phyloP scores from a whole-genome alignment of 1,284 basidiomycete species.

The Rhodotorula sp. region DNA sequence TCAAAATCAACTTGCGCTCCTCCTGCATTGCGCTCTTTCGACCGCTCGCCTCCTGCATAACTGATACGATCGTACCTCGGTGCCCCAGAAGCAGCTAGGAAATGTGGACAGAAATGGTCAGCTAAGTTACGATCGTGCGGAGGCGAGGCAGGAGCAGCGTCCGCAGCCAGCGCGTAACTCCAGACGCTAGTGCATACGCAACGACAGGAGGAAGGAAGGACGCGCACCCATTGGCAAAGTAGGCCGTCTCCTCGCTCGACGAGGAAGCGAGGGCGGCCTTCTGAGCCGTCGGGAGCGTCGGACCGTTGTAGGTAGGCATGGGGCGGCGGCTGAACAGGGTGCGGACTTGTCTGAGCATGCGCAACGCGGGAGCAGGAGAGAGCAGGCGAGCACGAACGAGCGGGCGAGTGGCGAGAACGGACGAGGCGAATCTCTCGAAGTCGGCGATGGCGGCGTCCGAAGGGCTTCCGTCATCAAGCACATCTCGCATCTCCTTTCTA shows the following conservation, averaged over 20 bases:
- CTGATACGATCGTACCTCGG: conserved; percentile 1
- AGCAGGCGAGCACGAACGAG: neutral
- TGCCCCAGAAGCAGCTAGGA: conserved; percentile 26
- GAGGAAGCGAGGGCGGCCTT: conserved; percentile 21
- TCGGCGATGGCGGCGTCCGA: too few relatives aligned
- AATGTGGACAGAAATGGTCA: neutral
- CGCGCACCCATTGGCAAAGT: conserved; percentile 43
- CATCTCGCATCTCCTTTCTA: too few relatives aligned
- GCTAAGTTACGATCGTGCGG: neutral
- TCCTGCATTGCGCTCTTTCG: neutral
- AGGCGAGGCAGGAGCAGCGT: too few relatives aligned
- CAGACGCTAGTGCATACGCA: too few relatives aligned
- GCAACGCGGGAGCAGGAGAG: neutral
- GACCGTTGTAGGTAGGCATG: conserved; percentile 37
- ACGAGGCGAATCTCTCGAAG: too few relatives aligned
- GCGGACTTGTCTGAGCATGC: conserved; percentile 27
- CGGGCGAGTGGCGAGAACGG: too few relatives aligned
- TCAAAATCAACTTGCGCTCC: neutral
- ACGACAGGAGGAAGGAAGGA: neutral
- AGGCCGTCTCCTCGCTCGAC: conserved; percentile 13
- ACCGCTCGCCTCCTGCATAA: neutral
- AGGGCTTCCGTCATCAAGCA: too few relatives aligned
- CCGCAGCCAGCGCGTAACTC: too few relatives aligned
- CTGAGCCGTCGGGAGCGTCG: conserved; percentile 41
- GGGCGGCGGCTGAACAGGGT: conserved; percentile 20